Evolutionary conservation across 179 eudicot genomes (phyloP), one percentile per base, ranked within the genome.

Genomic region (Carnegiea gigantea): DNA sequence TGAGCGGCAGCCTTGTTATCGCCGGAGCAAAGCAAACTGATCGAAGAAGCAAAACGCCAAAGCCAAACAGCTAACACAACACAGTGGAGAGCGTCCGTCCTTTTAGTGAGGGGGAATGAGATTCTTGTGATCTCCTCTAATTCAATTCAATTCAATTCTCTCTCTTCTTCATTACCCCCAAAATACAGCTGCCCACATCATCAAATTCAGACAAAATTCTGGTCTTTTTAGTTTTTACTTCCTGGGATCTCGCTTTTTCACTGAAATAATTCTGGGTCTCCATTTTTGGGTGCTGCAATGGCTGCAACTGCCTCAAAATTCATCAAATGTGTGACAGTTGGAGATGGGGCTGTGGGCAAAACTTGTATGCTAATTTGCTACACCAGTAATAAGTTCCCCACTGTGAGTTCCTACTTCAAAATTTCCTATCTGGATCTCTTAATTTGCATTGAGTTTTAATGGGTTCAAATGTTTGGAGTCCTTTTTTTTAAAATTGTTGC

Each of bases 311-410:
- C 87, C 77, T 92, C 93, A 83, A 93, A 82, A 86, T 93, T 93
- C 86, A 93, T 93, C 88, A 93, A 93, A 83, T 93, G 97, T 86
- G 97, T 93, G 12, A 93, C 97, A 67, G 97, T 93, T 17, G 97
- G 97, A 75, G 97, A 93, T 87, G 97, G 97, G 1, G 97, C 97
- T 84, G 97, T 92, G 79, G 95, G 97, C 26, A 93, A 93, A 79
- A 93, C 97, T 84, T 93, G 97, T 84, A 93, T 93, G 97, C 86
- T 93, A 33, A 93, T 93, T 83, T 93, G 97, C 78, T 93, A 93
- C 36, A 93, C 97, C 44, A 93, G 95, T 85, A 93, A 93, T 88
- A 93, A 93, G 87, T 93, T 93, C 71, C 97, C 97, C 81, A 93
- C 97, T 85, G 97, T 93, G 78, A 88, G 92, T 85, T 28, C n/a